Base-by-base conservation (phyloP, 345 rosid species). In the Heritiera fomes region DNA sequence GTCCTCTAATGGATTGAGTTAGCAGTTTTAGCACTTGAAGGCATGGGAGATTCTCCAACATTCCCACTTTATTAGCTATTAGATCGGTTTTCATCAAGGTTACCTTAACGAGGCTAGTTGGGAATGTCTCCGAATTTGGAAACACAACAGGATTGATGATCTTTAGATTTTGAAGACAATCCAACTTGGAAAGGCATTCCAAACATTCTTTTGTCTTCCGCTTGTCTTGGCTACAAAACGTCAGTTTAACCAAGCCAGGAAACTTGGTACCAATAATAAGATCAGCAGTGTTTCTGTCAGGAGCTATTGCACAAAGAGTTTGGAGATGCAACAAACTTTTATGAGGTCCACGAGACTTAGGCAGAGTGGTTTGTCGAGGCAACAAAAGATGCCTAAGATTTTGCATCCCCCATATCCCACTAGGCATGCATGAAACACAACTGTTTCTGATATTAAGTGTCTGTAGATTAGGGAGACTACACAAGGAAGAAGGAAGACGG, bases 241-340 rank as follows among this genome's bases (percentile, higher is more conserved):
- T 20, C 38, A 69, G 6, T 47, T 69, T 46, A 8, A 20, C 23
- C 56, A 69, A 47, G 38, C 30, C 47, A 20, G n/a, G 73, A 69
- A 69, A 69, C 56, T 46, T 69, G 55, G 34, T n/a, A 45, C 2
- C 53, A 1, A 23, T 3, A 11, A 69, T 23, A 38, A 23, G 56
- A 23, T 23, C 28, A 11, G 56, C 34, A 11, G 73, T 23, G 38
- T 20, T 69, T 47, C 17, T 13, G 12, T 70, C 40, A 23, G 74
- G 74, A 70, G 58, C 13, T 47, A 45, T 70, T 5, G 56, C 56
- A 12, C 58, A 70, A 47, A 70, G 74, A 6, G 74, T 70, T 23
- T 47, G 74, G 8, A 70, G 74, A 47, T 2, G 30, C 18, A 7
- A 46, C 56, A 46, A 43, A 47, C 9, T 0, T n/a, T 47, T 12